These are phyloP conservation scores for Ceriops tagal DNA, from an alignment of 345 rosid genomes.

Conservation along the genomic window DNA sequence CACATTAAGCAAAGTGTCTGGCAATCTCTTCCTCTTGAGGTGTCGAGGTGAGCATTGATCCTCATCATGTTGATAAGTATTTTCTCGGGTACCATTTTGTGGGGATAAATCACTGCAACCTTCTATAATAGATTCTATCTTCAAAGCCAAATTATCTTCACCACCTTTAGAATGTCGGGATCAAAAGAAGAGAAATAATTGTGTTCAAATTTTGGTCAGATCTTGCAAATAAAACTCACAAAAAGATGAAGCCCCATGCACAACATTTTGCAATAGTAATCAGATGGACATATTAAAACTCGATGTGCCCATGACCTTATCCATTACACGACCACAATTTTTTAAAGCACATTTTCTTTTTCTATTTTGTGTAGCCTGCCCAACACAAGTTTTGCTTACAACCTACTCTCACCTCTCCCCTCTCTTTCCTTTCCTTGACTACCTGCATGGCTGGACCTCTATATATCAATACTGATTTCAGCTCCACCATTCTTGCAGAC, in stretches of 20 bases:
- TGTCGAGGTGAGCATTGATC: constrained; percentile 25
- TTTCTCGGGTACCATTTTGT: constrained; percentile 18
- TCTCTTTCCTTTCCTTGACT: not conserved
- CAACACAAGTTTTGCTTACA: not conserved
- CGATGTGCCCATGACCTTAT: no score
- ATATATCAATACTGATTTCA: not conserved
- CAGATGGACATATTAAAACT: not conserved
- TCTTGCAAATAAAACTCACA: not conserved
- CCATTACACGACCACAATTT: no score
- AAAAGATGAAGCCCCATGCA: not conserved
- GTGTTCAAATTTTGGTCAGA: not conserved
- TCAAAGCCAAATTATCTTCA: constrained; percentile 44
- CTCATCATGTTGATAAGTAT: constrained; percentile 15
- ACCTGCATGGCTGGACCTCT: not conserved
- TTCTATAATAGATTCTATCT: constrained; percentile 46
- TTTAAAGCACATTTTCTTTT: no score
- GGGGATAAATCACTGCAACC: constrained; percentile 35
- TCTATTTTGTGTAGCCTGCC: no score
- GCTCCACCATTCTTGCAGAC: not conserved
- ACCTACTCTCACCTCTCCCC: not conserved
- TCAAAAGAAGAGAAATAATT: not conserved
- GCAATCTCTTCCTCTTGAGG: constrained; percentile 28
- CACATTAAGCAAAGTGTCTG: constrained; percentile 23
- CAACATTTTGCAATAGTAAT: not conserved
- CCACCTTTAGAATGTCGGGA: constrained; percentile 25